These are phyloP conservation scores for Diaporthe sp. DNA, from an alignment of 2,329 filamentous ascomycete genomes.

Conservation along the genomic window DNA sequence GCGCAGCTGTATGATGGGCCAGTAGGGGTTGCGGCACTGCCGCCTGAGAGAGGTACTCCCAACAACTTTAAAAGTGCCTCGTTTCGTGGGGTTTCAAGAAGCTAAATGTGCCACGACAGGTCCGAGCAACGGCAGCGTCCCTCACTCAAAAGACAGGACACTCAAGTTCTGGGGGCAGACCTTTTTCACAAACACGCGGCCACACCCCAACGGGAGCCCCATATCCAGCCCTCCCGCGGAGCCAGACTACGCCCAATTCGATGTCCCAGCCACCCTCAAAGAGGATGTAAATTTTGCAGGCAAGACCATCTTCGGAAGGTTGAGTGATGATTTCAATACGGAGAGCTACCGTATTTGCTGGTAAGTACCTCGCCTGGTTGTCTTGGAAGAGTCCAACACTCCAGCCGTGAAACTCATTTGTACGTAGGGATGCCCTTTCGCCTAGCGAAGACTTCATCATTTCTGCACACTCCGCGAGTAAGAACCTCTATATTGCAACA, in stretches of 20 bases:
- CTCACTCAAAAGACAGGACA: not conserved
- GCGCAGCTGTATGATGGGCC: not conserved
- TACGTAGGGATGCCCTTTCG: not conserved
- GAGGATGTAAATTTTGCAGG: not conserved
- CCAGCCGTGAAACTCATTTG: not conserved
- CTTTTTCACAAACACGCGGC: not conserved
- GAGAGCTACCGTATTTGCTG: not conserved
- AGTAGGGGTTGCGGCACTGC: not conserved
- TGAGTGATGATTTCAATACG: not conserved
- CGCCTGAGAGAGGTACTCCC: not conserved
- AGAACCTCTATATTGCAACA: conserved; percentile 57
- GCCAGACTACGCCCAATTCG: not conserved
- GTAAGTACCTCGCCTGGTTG: not conserved
- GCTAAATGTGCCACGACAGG: not conserved
- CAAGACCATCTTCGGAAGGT: not conserved
- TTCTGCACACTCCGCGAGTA: not conserved
- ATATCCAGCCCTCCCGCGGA: not conserved
- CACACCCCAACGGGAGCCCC: not conserved
- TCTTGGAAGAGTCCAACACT: not conserved
- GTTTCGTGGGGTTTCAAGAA: not conserved
- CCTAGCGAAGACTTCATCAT: not conserved
- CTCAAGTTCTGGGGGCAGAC: conserved; percentile 5
- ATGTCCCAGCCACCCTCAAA: not conserved
- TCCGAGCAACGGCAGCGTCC: not conserved
- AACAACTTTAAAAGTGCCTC: not conserved